Evolutionary conservation across 768 basidiomycete genomes (phyloP), one percentile per base, ranked within the genome.

Genomic region (Lactifluus echinatus): DNA sequence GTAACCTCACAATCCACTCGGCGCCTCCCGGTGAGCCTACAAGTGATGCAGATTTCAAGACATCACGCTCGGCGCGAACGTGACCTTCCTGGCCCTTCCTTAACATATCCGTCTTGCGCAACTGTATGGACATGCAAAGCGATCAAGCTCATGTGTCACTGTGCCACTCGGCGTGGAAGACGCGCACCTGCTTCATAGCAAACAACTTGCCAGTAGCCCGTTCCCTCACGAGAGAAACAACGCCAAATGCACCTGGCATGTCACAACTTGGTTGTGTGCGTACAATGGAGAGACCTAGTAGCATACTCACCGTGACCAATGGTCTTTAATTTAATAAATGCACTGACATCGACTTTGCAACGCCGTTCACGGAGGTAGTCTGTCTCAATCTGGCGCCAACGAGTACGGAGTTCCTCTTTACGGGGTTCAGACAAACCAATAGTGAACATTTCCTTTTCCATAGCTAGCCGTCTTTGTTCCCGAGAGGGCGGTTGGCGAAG

Each of bases 31-130:
- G 80, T 39, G 88, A 83, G 68, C 79, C 78, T 66, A 87, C 83
- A 63, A 86, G 75, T 12, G 93, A 87, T 6, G 94, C 94, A 31
- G 90, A 89, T 72, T 90, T 92, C 57, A 97, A 81, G 42, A 98
- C 76, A 66, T 98, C 93, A 67, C 93, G 86, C 70, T 97, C 93
- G 40, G 94, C 95, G 51, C 93, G 85, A 67, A 96, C 89, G 71
- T 97, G 95, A 1, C 93, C 95, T 73, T 97, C 95, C 71, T 97
- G 95, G 23, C 93, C 91, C 75, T 93, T 94, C 51, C 90, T 85
- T 67, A 95, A 79, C 92, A 95, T 93, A 71, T 93, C 91, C 60
- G 81, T 81, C 74, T 91, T 92, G 62, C 89, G 82, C 68, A 90
- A 75, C 88, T 89, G 67, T 55, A 51, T 66, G 61, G 62, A 63